Evolutionary conservation across 1,284 basidiomycete genomes (phyloP).

Genomic region (Phylloporus gajari): DNA sequence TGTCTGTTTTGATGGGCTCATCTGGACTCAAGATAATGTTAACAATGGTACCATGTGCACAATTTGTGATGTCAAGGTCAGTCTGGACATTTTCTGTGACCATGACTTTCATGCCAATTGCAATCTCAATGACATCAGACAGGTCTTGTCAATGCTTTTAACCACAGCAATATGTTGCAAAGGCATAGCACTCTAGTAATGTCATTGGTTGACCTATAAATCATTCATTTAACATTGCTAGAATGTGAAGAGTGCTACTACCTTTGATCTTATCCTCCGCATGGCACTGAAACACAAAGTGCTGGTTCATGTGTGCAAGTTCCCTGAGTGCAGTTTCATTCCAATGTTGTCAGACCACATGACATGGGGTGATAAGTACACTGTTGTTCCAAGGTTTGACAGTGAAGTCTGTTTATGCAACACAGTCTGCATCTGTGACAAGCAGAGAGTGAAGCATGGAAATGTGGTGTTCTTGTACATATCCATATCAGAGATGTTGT

Average conservation of each 20-base stretch:
- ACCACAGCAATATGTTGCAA: not conserved
- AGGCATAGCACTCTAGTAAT: not conserved
- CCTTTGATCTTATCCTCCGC: too few relatives aligned
- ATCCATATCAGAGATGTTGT: not conserved
- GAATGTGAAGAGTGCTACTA: too few relatives aligned
- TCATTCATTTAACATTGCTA: too few relatives aligned
- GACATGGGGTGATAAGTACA: not conserved
- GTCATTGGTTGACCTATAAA: not conserved
- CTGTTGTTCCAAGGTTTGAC: not conserved
- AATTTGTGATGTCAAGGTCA: conserved; percentile 13
- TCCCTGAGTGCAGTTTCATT: too few relatives aligned
- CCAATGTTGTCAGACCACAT: too few relatives aligned
- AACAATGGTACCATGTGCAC: not conserved
- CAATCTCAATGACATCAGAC: not conserved
- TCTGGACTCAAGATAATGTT: not conserved
- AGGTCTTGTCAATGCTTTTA: not conserved
- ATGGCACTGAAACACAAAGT: too few relatives aligned
- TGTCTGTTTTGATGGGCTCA: not conserved
- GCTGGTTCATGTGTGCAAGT: too few relatives aligned
- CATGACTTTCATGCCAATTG: not conserved
- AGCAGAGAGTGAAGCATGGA: not conserved
- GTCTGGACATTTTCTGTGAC: conserved; percentile 1
- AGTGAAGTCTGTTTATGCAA: not conserved
- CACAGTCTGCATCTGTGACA: not conserved
- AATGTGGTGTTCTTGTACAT: not conserved